These are phyloP conservation scores for Zelopaecilomyces penicillatus DNA, from an alignment of 2,329 filamentous ascomycete genomes.

Conservation along the genomic window DNA sequence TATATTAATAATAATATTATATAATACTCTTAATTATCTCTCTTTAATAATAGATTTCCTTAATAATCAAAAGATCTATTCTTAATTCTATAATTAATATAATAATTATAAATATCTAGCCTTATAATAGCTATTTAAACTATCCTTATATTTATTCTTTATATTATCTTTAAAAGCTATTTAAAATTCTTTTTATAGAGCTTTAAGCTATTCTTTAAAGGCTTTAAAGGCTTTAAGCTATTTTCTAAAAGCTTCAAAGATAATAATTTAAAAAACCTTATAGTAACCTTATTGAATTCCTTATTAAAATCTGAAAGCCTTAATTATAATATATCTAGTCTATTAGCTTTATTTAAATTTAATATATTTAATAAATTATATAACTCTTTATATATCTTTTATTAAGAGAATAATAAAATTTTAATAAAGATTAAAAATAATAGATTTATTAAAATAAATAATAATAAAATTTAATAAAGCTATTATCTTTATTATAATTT, in stretches of 20 bases:
- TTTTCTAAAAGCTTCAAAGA: neutral
- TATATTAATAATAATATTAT: no score
- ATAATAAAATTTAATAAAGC: conserved; percentile 1
- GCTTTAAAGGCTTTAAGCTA: neutral
- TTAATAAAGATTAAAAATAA: neutral
- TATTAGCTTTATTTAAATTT: neutral
- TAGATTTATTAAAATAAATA: neutral
- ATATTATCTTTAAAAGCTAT: no score
- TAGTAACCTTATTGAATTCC: neutral
- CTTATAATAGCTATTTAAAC: no score
- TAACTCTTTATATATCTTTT: neutral
- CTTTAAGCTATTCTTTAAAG: no score
- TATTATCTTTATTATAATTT: neutral
- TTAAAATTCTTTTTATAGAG: no score
- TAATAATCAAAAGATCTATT: no score
- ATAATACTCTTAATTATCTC: no score
- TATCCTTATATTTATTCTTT: no score
- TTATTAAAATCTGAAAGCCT: neutral
- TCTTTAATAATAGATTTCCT: no score
- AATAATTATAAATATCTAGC: no score
- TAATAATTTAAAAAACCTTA: neutral
- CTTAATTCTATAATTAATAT: no score
- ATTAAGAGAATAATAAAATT: neutral
- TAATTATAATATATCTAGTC: neutral
- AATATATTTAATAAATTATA: neutral